A percentile compares a stretch with the other conserved stretches of the same genome.
Evolutionary conservation across 2,329 filamentous ascomycete genomes (phyloP).

Genomic region (Stagonosporopsis vannaccii): DNA sequence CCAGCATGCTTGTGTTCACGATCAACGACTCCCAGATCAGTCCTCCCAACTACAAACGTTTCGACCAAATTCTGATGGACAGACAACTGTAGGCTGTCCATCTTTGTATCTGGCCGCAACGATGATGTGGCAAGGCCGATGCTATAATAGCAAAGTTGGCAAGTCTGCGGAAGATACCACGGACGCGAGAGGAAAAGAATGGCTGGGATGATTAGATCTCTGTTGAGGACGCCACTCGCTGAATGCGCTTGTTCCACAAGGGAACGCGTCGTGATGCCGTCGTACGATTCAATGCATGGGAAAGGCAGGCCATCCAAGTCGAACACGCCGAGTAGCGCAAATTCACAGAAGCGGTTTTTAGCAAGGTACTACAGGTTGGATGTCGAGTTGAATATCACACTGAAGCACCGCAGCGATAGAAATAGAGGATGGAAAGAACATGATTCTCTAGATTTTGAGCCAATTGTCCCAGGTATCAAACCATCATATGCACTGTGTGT

Average conservation of each 20-base stretch:
- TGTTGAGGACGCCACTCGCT: neutral
- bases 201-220: neutral
- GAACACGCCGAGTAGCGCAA: neutral
- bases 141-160: neutral
- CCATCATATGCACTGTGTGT: neutral
- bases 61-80: neutral
- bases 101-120: neutral
- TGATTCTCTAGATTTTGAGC: neutral
- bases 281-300: neutral
- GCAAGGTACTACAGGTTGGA: too few species aligned
- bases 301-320: neutral
- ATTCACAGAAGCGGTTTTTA: too few species aligned
- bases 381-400: too few species aligned
- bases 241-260: neutral
- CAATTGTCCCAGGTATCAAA: neutral
- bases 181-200: neutral
- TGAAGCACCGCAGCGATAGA: too few species aligned
- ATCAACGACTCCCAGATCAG: neutral
- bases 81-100: neutral
- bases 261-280: neutral
- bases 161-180: neutral
- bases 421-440: too few species aligned
- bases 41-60: neutral
- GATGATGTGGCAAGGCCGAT: neutral
- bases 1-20: neutral